These are phyloP conservation scores for Cyclocybe cylindracea DNA, from an alignment of 768 basidiomycete species.

Conservation along the genomic window DNA sequence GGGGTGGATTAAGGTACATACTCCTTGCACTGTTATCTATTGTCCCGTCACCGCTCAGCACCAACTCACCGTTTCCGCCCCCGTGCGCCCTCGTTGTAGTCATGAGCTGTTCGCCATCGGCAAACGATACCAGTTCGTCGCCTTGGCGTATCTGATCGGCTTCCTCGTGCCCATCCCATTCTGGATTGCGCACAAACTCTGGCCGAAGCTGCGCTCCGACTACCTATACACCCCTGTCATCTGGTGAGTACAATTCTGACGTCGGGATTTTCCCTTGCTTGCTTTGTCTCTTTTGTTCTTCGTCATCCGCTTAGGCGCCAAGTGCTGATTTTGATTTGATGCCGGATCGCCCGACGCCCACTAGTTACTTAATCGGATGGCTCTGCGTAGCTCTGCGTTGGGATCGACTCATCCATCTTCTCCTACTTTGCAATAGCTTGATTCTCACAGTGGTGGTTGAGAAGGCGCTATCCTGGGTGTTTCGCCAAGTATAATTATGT, in stretches of 20 bases:
- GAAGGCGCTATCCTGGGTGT: constrained; percentile 47
- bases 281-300: too few species aligned
- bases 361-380: constrained; percentile 48
- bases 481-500: constrained; percentile 47
- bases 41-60: background rate
- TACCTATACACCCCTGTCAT: constrained; percentile 50
- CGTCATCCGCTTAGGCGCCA: too few species aligned
- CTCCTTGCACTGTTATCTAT: background rate
- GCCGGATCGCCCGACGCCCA: too few species aligned
- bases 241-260: constrained; percentile 25
- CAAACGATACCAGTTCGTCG: constrained; percentile 51
- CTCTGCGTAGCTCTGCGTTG: constrained; percentile 50
- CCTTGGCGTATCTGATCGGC: constrained; percentile 47
- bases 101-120: constrained; percentile 43
- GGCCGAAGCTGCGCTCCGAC: constrained; percentile 46
- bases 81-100: constrained; percentile 4
- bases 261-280: background rate
- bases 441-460: constrained; percentile 48
- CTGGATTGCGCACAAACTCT: constrained; percentile 46
- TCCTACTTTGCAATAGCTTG: constrained; percentile 42
- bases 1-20: constrained; percentile 46
- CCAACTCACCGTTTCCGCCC: constrained; percentile 2
- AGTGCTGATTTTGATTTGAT: too few species aligned
- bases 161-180: constrained; percentile 54
- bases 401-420: constrained; percentile 47